Conservation (phyloP, 441 rosid genomes). For the Metrosideros polymorpha region DNA sequence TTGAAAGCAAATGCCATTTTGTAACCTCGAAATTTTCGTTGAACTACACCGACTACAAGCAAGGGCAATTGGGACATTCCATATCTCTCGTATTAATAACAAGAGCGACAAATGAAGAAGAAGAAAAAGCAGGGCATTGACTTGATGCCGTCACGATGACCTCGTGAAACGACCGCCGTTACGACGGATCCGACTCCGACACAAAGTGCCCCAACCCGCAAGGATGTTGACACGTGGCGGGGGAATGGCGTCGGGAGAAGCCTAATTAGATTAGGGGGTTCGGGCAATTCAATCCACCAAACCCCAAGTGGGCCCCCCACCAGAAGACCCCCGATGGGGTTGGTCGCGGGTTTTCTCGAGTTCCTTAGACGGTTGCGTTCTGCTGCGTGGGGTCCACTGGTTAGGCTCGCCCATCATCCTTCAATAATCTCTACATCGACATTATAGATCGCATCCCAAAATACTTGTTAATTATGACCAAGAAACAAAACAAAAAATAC, state of each 20-base stretch:
- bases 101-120: rapidly evolving
- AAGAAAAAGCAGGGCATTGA: not conserved
- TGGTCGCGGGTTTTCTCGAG: not conserved
- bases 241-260: not conserved
- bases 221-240: not conserved
- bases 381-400: not conserved
- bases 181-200: not conserved
- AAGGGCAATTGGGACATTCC: not conserved
- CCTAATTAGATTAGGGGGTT: not conserved
- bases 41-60: not conserved
- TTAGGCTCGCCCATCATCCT: too few relatives aligned
- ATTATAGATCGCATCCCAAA: too few relatives aligned
- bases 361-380: not conserved
- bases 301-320: not conserved
- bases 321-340: not conserved
- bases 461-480: too few relatives aligned
- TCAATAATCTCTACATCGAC: too few relatives aligned
- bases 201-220: not conserved
- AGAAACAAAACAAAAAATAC: too few relatives aligned
- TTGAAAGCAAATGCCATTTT: not conserved
- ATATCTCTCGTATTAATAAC: not conserved
- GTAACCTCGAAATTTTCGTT: not conserved
- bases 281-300: not conserved
- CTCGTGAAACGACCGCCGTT: not conserved
- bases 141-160: not conserved